phyloP scores from a whole-genome alignment of 192 early-diverging fungal species.

The Umbelopsis isabellina region DNA sequence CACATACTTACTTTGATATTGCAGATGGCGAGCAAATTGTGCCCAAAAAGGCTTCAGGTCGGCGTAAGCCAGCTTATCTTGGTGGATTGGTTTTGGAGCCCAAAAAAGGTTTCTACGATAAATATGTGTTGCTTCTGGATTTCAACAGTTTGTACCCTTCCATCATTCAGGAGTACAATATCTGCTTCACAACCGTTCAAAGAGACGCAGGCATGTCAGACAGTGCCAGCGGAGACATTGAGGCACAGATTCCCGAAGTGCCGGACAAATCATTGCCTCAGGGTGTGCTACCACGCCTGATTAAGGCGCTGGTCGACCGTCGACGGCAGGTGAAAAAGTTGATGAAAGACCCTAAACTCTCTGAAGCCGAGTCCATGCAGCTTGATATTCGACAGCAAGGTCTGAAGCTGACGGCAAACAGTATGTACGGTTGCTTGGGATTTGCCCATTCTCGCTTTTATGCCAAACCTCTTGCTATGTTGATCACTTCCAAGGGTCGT shows the following conservation, averaged over 20 bases:
- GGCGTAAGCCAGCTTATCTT: conserved; percentile 88
- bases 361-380: conserved; percentile 58
- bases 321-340: conserved; percentile 87
- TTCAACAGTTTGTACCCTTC: conserved; percentile 99
- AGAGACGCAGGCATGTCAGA: conserved; percentile 22
- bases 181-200: conserved; percentile 97
- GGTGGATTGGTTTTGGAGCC: conserved; percentile 98
- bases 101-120: conserved; percentile 96
- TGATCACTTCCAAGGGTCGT: conserved; percentile 93
- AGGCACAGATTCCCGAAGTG: conserved; percentile 75
- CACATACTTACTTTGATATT: conserved; percentile 25
- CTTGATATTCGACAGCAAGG: conserved; percentile 93
- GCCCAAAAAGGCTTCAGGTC: conserved; percentile 45
- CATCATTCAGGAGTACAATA: conserved; percentile 99
- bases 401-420: conserved; percentile 97
- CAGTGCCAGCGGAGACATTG: conserved; percentile 33
- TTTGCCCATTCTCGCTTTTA: conserved; percentile 92
- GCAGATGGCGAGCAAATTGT: conserved; percentile 34
- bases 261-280: conserved; percentile 66
- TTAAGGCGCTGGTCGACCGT: conserved; percentile 88
- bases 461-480: conserved; percentile 96
- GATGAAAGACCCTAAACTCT: conserved; percentile 75
- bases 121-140: conserved; percentile 92
- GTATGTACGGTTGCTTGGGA: conserved; percentile 99
- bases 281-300: conserved; percentile 87